A percentile compares a stretch with the other conserved stretches of the same genome.
These are phyloP conservation scores for Xylaria sp. DNA, from an alignment of 2,329 filamentous ascomycete genomes.

Conservation along the genomic window DNA sequence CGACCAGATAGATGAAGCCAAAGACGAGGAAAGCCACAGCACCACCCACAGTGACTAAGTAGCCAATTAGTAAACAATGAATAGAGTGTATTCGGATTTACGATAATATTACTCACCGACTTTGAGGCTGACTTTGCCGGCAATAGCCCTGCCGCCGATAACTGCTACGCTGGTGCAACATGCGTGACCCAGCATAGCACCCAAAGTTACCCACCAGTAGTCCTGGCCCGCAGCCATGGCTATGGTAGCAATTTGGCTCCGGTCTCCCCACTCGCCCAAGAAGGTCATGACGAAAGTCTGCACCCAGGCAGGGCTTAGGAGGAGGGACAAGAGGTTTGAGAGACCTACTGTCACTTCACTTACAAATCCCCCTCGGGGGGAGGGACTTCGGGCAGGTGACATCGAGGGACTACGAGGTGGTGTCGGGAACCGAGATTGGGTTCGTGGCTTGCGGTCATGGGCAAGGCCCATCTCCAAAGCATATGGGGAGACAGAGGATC, in stretches of 20 bases:
- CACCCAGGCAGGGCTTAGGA: constrained; percentile 96
- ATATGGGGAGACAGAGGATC: constrained; percentile 78
- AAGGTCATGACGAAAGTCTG: constrained; percentile 99
- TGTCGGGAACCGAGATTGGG: constrained; percentile 80
- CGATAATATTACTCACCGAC: constrained; percentile 76
- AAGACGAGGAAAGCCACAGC: constrained; percentile 91
- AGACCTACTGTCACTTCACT: constrained; percentile 63
- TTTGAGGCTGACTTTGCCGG: constrained; percentile 92
- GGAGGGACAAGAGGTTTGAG: constrained; percentile 85
- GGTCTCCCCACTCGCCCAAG: constrained; percentile 96
- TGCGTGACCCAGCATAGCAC: constrained; percentile 85
- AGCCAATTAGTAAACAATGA: constrained; percentile 35
- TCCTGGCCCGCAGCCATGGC: constrained; percentile 98
- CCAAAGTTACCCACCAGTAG: constrained; percentile 98
- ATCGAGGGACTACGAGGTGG: constrained; percentile 83
- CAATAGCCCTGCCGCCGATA: constrained; percentile 90
- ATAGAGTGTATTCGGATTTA: not conserved
- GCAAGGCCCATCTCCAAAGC: constrained; percentile 82
- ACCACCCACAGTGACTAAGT: constrained; percentile 96
- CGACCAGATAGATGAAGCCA: constrained; percentile 89
- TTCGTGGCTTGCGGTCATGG: constrained; percentile 73
- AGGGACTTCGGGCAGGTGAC: constrained; percentile 73
- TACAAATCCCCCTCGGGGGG: constrained; percentile 54
- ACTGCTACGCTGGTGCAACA: constrained; percentile 93
- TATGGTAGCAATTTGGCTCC: constrained; percentile 97